A percentile compares a stretch with the other conserved stretches of the same genome.
phyloP scores from a whole-genome alignment of 371 early-diverging fungal genomes.

The Mortierella sp. region DNA sequence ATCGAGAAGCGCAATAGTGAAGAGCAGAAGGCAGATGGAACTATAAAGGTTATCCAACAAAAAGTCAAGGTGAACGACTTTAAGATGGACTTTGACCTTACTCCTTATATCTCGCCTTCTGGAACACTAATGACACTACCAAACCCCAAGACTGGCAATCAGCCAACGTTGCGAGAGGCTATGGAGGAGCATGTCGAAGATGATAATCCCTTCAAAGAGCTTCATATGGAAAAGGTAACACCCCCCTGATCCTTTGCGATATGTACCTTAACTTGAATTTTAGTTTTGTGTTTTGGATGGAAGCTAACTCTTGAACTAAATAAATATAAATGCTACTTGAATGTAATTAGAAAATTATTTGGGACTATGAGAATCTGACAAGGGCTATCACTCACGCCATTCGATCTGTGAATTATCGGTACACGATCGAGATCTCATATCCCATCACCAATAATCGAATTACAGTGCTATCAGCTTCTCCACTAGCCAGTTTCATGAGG shows the following conservation, averaged over 20 bases:
- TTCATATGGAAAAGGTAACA: slow-evolving; percentile 46
- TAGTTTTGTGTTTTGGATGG: not conserved
- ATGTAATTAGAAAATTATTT: slow-evolving; percentile 30
- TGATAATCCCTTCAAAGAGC: slow-evolving; percentile 49
- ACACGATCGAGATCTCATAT: slow-evolving; percentile 52
- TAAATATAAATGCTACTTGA: not conserved
- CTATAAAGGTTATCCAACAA: not conserved
- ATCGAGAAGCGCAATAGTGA: slow-evolving; percentile 22
- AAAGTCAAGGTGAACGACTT: slow-evolving; percentile 39
- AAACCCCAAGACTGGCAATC: slow-evolving; percentile 23
- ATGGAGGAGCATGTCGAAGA: slow-evolving; percentile 45
- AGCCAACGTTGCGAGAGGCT: slow-evolving; percentile 31
- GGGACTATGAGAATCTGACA: slow-evolving; percentile 48
- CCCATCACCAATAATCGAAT: slow-evolving; percentile 35
- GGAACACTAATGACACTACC: slow-evolving; percentile 35
- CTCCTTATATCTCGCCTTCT: slow-evolving; percentile 26
- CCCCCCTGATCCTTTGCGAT: too few species aligned
- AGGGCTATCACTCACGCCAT: slow-evolving; percentile 38
- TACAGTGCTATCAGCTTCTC: slow-evolving; percentile 33
- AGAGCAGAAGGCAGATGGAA: slow-evolving; percentile 19
- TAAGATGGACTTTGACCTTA: slow-evolving; percentile 41
- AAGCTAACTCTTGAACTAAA: not conserved
- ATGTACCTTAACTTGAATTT: too few species aligned
- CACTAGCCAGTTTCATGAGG: slow-evolving; percentile 37
- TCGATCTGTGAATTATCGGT: slow-evolving; percentile 41